Base-by-base conservation (phyloP, 805 yeast species). In the Saccharomycopsis capsularis region DNA sequence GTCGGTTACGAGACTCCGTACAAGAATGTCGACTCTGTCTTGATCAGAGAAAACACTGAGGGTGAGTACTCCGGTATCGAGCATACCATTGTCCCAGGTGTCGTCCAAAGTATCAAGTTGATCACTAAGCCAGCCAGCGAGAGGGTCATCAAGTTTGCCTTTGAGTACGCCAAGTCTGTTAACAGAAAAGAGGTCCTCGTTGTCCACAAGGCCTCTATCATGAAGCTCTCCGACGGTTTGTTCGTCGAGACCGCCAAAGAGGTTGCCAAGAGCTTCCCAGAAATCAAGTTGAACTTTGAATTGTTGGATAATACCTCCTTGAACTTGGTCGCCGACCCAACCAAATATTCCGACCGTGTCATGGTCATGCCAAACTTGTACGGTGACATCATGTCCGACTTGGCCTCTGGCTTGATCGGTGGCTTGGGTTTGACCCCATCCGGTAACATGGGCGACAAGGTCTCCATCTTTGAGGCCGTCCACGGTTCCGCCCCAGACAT, bases 401-500 rank as follows among this genome's bases (percentile, higher is more conserved):
- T 93, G 69, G 88, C 95, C 60, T 86, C 96, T 52, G 99, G 99
- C 73, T 77, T 93, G 64, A 95, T 95, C 59, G 99, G 99, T 68
- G 98, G 99, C 66, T 80, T 91, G 64, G 99, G 99, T 73, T 81
- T 93, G 68, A 93, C 99, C 55, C 99, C 99, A 59, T 88, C 96
- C 53, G 99, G 96, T 69, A 93, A 93, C 81, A 93, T 93, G 90
- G 99, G 99, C 76, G 87, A 88, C 77, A 83, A 86, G 68, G 95
- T 91, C 56, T 88, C 97, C 50, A 91, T 93, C 67, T 93, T 93
- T 69, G 99, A 93, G 80, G 99, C 99, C 57, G 99, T 93, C 64
- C 99, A 93, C 70, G 99, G 99, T 69, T 90, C 98, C 51, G 99
- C 99, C 56, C 99, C 99, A 61, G 99, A 93, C 69, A 93, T 93